These are phyloP conservation scores for Claviceps africana DNA, from an alignment of 2,329 filamentous ascomycete species.

Conservation along the genomic window DNA sequence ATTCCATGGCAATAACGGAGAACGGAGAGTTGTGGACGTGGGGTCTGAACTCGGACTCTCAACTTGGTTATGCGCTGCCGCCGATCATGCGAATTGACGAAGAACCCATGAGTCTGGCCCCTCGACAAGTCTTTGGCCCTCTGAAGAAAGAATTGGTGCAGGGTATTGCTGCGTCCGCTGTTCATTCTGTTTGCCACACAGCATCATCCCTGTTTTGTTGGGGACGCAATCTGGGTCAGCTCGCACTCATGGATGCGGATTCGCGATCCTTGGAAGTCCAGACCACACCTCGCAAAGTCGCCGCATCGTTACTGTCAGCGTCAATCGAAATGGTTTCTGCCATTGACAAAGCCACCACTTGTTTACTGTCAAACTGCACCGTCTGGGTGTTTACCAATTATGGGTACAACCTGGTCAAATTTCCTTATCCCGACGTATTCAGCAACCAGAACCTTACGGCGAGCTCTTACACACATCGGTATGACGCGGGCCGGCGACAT, in stretches of 20 bases:
- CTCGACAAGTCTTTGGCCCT: conserved; percentile 80
- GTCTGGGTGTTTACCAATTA: conserved; percentile 94
- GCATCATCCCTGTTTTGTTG: conserved; percentile 75
- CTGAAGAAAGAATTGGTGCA: conserved; percentile 74
- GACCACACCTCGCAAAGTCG: conserved; percentile 68
- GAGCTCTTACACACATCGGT: conserved; percentile 36
- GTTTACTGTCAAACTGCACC: conserved; percentile 72
- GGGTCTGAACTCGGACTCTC: conserved; percentile 76
- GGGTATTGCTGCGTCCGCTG: conserved; percentile 74
- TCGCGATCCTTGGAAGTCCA: conserved; percentile 83
- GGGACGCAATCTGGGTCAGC: conserved; percentile 87
- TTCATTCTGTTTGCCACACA: conserved; percentile 86
- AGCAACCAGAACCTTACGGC: conserved; percentile 54
- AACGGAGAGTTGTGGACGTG: conserved; percentile 87
- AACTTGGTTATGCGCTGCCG: conserved; percentile 74
- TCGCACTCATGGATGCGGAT: conserved; percentile 89
- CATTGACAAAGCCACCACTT: conserved; percentile 78
- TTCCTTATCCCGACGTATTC: conserved; percentile 59
- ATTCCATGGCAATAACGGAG: conserved; percentile 73
- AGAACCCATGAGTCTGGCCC: conserved; percentile 66
- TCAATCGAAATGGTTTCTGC: conserved; percentile 69
- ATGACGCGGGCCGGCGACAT: conserved; percentile 49
- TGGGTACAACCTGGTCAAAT: conserved; percentile 81
- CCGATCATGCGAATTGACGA: conserved; percentile 55
- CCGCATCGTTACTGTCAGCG: conserved; percentile 56